A percentile compares a stretch with the other conserved stretches of the same genome.
These are phyloP conservation scores for Recurvomyces mirabilis DNA, from an alignment of 495 filamentous ascomycete species.

Conservation along the genomic window DNA sequence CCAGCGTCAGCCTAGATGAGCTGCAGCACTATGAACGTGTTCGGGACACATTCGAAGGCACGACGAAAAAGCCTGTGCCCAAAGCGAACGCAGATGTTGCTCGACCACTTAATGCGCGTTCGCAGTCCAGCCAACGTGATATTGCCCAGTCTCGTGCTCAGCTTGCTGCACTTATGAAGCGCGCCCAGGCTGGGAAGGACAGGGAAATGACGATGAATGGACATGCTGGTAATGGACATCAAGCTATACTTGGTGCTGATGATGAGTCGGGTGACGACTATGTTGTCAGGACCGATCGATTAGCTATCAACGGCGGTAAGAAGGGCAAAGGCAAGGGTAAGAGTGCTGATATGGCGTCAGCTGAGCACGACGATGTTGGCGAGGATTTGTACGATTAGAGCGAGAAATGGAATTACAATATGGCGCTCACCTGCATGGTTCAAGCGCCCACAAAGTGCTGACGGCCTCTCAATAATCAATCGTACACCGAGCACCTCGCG, in stretches of 20 bases:
- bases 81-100: constrained; percentile 19
- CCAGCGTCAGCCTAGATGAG: constrained; percentile 85
- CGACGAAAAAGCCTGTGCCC: constrained; percentile 28
- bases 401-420: no score
- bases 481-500: no score
- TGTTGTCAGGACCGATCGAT: constrained; percentile 37
- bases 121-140: not conserved
- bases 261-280: constrained; percentile 33
- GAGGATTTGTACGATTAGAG: constrained; percentile 20
- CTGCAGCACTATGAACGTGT: constrained; percentile 84
- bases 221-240: no score
- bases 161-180: constrained; percentile 2
- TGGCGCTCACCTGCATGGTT: no score
- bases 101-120: constrained; percentile 6
- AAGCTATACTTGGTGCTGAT: constrained; percentile 19
- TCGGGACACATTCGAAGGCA: constrained; percentile 62
- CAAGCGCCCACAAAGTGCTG: no score
- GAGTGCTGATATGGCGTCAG: constrained; percentile 4
- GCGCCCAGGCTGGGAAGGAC: not conserved
- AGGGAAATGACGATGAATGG: constrained; percentile 2
- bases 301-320: constrained; percentile 18
- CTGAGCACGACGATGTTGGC: not conserved
- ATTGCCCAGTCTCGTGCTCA: constrained; percentile 2
- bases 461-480: no score
- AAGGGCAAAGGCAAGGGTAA: constrained; percentile 38